Base-by-base conservation (phyloP, 2,329 filamentous ascomycete species). In the Epichloe hybrida region DNA sequence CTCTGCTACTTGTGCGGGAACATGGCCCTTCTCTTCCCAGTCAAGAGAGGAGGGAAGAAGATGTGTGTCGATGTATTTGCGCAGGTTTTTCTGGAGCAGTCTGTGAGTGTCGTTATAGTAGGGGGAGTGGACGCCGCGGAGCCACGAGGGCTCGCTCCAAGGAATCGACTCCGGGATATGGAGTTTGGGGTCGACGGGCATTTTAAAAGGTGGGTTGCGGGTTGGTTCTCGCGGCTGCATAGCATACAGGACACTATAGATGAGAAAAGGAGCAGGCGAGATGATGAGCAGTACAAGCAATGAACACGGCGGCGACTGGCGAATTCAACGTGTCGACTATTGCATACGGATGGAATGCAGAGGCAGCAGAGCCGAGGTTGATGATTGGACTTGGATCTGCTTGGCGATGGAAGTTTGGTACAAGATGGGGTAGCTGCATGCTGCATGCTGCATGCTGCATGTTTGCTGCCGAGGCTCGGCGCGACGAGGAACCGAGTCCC, bases 91-190 rank as follows among this genome's bases (percentile, higher is more conserved):
- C 48, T 79, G 77, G 2, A 85, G 69, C n/a, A 64, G 66, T 35
- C 74, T 72, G 60, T 86, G 83, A 2, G 75, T 76, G 13, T 74
- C 70, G 31, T 73, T 81, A 69, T 86, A 85, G 65, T 84, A 83
- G 0, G 80, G 2, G 2, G 62, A 64, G 6, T 58, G 53, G 5
- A 63, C 54, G 0, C 58, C 48, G 27, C 55, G 53, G 48, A 58
- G 58, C 64, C 62, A 66, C 1, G 59, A 57, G 3, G 64, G 62
- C 47, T 66, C 62, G 41, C 49, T 55, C 54, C 53, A 56, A 4
- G 58, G 57, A 11, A 60, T 53, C 31, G 52, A 52, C 38, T 51
- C 50, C 46, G 52, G 47, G 11, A 59, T 49, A 15, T 56, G 44
- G 23, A 58, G 57, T 36, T 58, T 60, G n/a, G 57, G 52, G 38